These are phyloP conservation scores for Aquilaria agallochum DNA, from an alignment of 441 rosid species.

Conservation along the genomic window DNA sequence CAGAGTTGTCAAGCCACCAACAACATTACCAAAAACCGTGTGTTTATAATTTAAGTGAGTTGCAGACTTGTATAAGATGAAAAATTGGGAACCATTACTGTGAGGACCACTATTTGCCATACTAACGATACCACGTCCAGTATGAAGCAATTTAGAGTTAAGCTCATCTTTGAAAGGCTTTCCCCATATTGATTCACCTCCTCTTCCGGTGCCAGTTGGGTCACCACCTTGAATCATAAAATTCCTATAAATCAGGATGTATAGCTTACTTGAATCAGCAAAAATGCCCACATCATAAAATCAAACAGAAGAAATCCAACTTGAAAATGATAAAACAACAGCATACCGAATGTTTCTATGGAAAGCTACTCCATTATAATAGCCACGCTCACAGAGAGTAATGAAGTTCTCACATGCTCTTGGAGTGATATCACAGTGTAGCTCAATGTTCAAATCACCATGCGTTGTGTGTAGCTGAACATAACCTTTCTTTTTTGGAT, in stretches of 20 bases:
- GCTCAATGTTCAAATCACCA: slow-evolving; percentile 93
- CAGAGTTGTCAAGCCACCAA: slow-evolving; percentile 81
- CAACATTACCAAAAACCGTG: slow-evolving; percentile 89
- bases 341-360: slow-evolving; percentile 78
- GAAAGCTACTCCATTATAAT: slow-evolving; percentile 78
- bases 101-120: slow-evolving; percentile 99
- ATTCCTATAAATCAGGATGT: slow-evolving; percentile 40
- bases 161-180: slow-evolving; percentile 91
- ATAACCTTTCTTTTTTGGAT: slow-evolving; percentile 94
- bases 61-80: slow-evolving; percentile 96
- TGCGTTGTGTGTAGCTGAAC: slow-evolving; percentile 85
- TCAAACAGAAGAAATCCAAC: not conserved
- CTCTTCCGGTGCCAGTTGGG: slow-evolving; percentile 91
- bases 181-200: slow-evolving; percentile 97
- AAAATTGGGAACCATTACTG: slow-evolving; percentile 96
- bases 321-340: slow-evolving; percentile 5
- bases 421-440: slow-evolving; percentile 91
- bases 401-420: slow-evolving; percentile 91
- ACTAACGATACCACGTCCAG: slow-evolving; percentile 93
- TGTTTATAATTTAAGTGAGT: slow-evolving; percentile 88
- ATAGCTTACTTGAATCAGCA: slow-evolving; percentile 1
- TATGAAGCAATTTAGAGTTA: slow-evolving; percentile 86
- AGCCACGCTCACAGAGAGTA: slow-evolving; percentile 83
- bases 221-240: slow-evolving; percentile 99
- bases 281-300: not conserved